Base-by-base conservation (phyloP, 2,329 filamentous ascomycete species). In the Aspergillus unguis region DNA sequence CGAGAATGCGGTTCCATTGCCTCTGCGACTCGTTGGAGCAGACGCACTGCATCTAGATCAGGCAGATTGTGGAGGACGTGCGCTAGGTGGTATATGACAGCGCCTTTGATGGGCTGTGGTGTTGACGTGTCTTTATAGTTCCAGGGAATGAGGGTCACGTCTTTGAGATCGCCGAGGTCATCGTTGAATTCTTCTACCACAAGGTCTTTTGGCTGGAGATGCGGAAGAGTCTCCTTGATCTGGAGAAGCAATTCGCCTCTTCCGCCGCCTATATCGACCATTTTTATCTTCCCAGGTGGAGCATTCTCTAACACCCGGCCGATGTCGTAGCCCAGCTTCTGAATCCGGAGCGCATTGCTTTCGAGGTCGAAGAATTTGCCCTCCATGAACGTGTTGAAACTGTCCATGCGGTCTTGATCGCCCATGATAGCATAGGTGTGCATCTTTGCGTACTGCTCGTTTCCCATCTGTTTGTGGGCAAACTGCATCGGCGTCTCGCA, bases 351-450 rank as follows among this genome's bases (percentile, higher is more conserved):
- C 9, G 23, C 3, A 6, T 32, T 17, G 7, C 59, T 32, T 5
- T 3, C 17, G 29, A 17, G 11, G n/a, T n/a, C n/a, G 6, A n/a
- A n/a, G 4, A 43, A 43, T 8, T 17, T 4, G 1, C 42, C 42
- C 29, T 33, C n/a, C 70, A 72, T 72, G 49, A 72, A 72, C 10
- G 56, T 51, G 31, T 72, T 72, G 44, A 73, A 73, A 45, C 69
- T 72, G 25, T 65, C 63, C 64, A 73, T 71, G 4, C 70, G 69
- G n/a, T 65, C 66, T 49, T 69, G 62, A 1, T 51, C 54, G 9
- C 64, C 61, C 69, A 73, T 72, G 3, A 72, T 72, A 0, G 63
- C 62, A 42, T 72, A 73, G 0, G 69, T 68, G 48, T 73, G 69
- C 40, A 68, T 51, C 1, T 61, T 48, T 2, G 65, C 60, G 2